phyloP scores from a whole-genome alignment of 148 eudicot genomes.

The Chenopodium formosanum region DNA sequence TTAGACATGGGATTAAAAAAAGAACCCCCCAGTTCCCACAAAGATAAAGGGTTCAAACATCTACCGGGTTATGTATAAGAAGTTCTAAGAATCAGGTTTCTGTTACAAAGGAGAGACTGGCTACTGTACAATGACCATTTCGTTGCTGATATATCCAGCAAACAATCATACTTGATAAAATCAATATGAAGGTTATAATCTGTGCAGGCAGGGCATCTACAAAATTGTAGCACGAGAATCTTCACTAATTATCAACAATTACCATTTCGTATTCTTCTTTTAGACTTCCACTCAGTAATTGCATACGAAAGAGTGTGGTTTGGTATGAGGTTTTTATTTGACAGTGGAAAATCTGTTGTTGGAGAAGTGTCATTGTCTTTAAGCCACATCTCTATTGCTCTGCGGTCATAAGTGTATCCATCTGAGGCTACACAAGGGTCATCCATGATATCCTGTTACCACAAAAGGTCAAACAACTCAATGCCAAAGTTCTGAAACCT shows the following conservation, averaged over 20 bases:
- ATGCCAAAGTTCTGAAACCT: background rate
- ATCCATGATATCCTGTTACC: slow-evolving; percentile 66
- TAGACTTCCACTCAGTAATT: slow-evolving; percentile 67
- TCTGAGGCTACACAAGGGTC: slow-evolving; percentile 92
- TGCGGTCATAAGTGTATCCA: slow-evolving; percentile 84
- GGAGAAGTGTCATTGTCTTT: slow-evolving; percentile 68
- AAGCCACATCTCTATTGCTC: slow-evolving; percentile 75
- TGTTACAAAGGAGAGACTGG: background rate
- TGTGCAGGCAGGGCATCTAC: slow-evolving; percentile 3
- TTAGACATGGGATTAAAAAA: slow-evolving; percentile 3
- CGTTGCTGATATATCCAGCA: background rate
- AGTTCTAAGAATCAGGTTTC: background rate
- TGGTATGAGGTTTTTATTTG: slow-evolving; percentile 58
- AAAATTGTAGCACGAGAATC: slow-evolving; percentile 13
- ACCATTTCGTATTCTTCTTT: slow-evolving; percentile 21
- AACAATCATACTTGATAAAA: background rate
- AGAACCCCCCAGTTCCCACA: slow-evolving; percentile 2
- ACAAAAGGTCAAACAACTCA: background rate
- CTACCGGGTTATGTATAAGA: slow-evolving; percentile 36
- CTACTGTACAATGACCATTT: slow-evolving; percentile 5
- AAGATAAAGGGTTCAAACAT: slow-evolving; percentile 41
- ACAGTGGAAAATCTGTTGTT: slow-evolving; percentile 58
- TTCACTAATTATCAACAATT: slow-evolving; percentile 11
- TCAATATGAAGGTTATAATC: background rate
- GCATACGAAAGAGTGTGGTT: slow-evolving; percentile 71